A percentile compares a stretch with the other conserved stretches of the same genome.
Conservation (phyloP, 2,329 filamentous ascomycete species). For the Thelonectria olida region DNA sequence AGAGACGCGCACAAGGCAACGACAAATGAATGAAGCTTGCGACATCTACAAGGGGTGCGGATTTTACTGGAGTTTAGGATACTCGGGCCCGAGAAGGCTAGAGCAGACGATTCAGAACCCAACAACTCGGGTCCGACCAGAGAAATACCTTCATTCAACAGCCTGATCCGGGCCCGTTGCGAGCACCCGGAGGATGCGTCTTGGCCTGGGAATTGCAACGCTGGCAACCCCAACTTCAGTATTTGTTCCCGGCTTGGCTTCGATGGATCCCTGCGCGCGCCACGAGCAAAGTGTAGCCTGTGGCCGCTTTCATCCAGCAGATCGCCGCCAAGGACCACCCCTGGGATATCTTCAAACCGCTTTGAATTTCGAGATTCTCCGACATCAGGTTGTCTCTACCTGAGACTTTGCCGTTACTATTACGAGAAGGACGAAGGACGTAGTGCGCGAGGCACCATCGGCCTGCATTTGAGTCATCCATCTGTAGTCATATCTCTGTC, state of each 20-base stretch:
- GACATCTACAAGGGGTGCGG: neutral
- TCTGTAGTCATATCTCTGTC: slow-evolving; percentile 10
- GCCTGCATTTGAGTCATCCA: slow-evolving; percentile 28
- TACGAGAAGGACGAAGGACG: too few relatives aligned
- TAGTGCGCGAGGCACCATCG: neutral
- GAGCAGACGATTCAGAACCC: too few relatives aligned
- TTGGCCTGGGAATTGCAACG: too few relatives aligned
- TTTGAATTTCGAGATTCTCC: too few relatives aligned
- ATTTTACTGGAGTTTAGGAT: neutral
- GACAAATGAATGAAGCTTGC: neutral
- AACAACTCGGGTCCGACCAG: neutral
- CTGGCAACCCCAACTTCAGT: neutral
- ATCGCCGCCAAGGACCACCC: neutral
- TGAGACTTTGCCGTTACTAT: neutral
- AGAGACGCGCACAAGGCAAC: neutral
- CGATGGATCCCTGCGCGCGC: neutral
- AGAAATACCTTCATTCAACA: neutral
- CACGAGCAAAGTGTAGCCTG: neutral
- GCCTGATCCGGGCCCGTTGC: too few relatives aligned
- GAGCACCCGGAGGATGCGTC: neutral
- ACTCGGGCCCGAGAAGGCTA: neutral
- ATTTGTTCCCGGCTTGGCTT: neutral
- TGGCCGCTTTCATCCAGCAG: neutral
- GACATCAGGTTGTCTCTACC: too few relatives aligned
- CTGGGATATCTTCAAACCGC: neutral